Evolutionary conservation across 2,329 filamentous ascomycete genomes (phyloP).

Genomic region (Tothia fuscella): DNA sequence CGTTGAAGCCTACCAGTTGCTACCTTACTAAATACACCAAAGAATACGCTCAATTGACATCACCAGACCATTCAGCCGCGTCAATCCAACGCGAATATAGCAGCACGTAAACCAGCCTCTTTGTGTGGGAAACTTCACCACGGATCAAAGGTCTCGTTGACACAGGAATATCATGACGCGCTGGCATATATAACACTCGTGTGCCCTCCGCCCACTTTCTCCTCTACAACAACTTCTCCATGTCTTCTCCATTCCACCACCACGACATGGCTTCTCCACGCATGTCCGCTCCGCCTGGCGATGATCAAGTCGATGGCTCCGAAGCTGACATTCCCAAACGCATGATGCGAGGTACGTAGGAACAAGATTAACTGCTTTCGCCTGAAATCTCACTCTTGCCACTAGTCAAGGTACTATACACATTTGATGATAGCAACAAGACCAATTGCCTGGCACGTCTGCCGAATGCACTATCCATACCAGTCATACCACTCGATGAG

Average conservation of each 20-base stretch:
- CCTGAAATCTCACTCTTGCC: neutral
- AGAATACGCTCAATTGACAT: too few relatives aligned
- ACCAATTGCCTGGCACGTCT: slow-evolving; percentile 82
- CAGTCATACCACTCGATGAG: slow-evolving; percentile 71
- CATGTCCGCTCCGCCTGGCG: neutral
- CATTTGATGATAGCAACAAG: slow-evolving; percentile 80
- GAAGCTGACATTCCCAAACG: slow-evolving; percentile 6
- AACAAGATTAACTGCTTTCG: neutral
- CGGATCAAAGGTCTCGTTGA: too few relatives aligned
- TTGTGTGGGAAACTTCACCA: too few relatives aligned
- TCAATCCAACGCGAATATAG: too few relatives aligned
- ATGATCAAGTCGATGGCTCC: neutral
- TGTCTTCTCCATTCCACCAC: neutral
- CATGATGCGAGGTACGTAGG: slow-evolving; percentile 9
- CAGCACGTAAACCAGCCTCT: too few relatives aligned
- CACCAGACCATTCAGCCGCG: too few relatives aligned
- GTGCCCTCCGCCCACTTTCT: too few relatives aligned
- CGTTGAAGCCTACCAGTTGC: too few relatives aligned
- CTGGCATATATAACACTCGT: too few relatives aligned
- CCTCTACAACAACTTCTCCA: too few relatives aligned
- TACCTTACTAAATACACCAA: too few relatives aligned
- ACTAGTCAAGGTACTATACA: slow-evolving; percentile 91
- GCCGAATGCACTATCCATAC: slow-evolving; percentile 66
- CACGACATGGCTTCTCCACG: neutral
- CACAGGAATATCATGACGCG: too few relatives aligned